Evolutionary conservation across 805 yeast species (phyloP).

Genomic region (Candida wancherniae): DNA sequence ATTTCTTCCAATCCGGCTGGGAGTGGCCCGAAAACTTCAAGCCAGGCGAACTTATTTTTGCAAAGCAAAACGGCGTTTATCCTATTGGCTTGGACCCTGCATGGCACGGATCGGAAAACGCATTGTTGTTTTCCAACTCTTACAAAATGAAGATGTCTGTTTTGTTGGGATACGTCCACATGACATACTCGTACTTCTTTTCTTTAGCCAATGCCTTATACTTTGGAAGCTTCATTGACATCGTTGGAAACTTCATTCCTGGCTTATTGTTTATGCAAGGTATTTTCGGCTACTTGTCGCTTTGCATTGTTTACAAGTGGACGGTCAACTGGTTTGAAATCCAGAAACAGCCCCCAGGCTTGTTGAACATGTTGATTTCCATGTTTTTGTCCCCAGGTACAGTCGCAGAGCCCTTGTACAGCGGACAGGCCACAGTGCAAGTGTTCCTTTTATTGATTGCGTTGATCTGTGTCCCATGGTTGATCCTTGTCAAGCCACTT

Average conservation of each 20-base stretch:
- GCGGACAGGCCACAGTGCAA: constrained; percentile 77
- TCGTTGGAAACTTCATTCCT: constrained; percentile 90
- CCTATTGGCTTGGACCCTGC: constrained; percentile 85
- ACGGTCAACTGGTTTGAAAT: constrained; percentile 81
- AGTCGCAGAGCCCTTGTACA: constrained; percentile 73
- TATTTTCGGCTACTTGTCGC: constrained; percentile 86
- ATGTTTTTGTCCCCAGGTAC: constrained; percentile 95
- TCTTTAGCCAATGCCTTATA: constrained; percentile 75
- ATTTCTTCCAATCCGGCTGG: constrained; percentile 89
- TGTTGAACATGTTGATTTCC: constrained; percentile 88
- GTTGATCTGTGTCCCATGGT: constrained; percentile 86
- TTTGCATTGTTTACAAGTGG: constrained; percentile 92
- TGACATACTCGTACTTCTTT: constrained; percentile 84
- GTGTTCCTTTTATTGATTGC: constrained; percentile 70
- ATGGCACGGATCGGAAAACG: constrained; percentile 98
- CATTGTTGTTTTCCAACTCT: constrained; percentile 84
- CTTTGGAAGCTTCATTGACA: constrained; percentile 70
- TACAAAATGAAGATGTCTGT: constrained; percentile 96
- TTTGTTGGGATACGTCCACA: constrained; percentile 89
- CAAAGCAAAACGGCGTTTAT: constrained; percentile 64
- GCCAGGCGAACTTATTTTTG: constrained; percentile 66
- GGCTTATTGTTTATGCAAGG: constrained; percentile 94
- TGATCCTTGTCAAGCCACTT: constrained; percentile 79
- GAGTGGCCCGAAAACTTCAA: constrained; percentile 77
- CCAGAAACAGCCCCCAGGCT: constrained; percentile 81